phyloP scores from a whole-genome alignment of 2,329 filamentous ascomycete genomes.

The Verticillium longisporum region DNA sequence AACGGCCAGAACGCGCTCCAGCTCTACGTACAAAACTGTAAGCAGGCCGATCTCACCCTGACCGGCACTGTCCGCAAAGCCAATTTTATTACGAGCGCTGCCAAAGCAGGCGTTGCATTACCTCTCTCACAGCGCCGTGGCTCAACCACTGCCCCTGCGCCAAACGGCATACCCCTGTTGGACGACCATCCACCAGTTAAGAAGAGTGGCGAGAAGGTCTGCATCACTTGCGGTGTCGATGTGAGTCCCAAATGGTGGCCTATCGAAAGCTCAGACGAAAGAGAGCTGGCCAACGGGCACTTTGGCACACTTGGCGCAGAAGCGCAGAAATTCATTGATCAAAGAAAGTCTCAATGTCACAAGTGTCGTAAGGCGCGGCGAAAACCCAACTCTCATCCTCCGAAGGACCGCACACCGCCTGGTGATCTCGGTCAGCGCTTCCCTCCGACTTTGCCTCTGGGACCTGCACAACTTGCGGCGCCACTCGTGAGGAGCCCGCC shows the following conservation, averaged over 20 bases:
- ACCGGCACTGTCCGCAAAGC: slow-evolving; percentile 93
- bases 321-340: slow-evolving; percentile 51
- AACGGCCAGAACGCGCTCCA: slow-evolving; percentile 75
- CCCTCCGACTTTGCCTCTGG: slow-evolving; percentile 16
- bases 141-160: slow-evolving; percentile 41
- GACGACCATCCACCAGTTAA: slow-evolving; percentile 3
- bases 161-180: neutral
- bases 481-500: slow-evolving; percentile 10
- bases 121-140: slow-evolving; percentile 41
- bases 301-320: slow-evolving; percentile 43
- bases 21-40: slow-evolving; percentile 81
- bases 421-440: neutral
- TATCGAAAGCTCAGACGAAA: slow-evolving; percentile 45
- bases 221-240: slow-evolving; percentile 60
- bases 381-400: slow-evolving; percentile 28
- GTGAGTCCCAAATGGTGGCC: slow-evolving; percentile 71
- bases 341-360: slow-evolving; percentile 65
- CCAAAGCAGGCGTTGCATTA: slow-evolving; percentile 38
- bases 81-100: slow-evolving; percentile 62
- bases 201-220: slow-evolving; percentile 45
- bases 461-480: slow-evolving; percentile 14
- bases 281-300: slow-evolving; percentile 44
- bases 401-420: neutral
- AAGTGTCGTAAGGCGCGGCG: slow-evolving; percentile 58
- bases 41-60: slow-evolving; percentile 84